Evolutionary conservation across 2,329 filamentous ascomycete species (phyloP), one percentile per base, ranked within the genome.

Genomic region (Aspergillus sp.): DNA sequence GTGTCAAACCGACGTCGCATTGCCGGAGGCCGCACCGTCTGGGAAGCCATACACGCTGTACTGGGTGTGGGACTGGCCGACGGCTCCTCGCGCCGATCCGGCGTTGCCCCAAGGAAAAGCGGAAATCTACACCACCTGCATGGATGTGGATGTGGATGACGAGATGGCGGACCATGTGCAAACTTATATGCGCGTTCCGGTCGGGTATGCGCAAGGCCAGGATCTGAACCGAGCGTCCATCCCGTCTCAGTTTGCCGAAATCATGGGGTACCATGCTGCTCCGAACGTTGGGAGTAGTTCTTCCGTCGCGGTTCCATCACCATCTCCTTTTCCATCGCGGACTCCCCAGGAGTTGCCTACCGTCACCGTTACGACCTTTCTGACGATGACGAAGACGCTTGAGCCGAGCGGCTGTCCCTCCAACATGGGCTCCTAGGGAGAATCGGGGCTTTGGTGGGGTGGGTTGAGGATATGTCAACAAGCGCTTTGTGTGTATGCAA

Each of bases 11-110:
- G 86, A 94, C 65, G 76, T 96, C 45, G 79, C 85, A 64, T 76
- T 99, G 13, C 94, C 94, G 0, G 66, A 76, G 4, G 81, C 88
- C 60, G 76, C 84, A 44, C 71, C 80, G n/a, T 70, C 77, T 9
- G 84, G 84, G 42, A 81, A 85, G 26, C 79, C 80, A 24, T 89
- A 92, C 69, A 93, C 90, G 3, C 74, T 96, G 47, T 95, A 96
- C 78, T 97, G 93, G 93, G 87, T 96, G 43, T 97, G 94, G 94
- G 88, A 95, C 71, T 99, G 91, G 90, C 86, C 87, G 2, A 86
- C 83, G 13, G 76, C 59, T n/a, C 64, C 72, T 10, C 61, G 64
- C 35, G 66, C 56, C 16, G 66, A 73, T 54, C 60, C 69, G 14
- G 62, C 56, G 8, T 59, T 72, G 19, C 70, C 71, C n/a, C 57